phyloP scores from a whole-genome alignment of 768 basidiomycete species.

The Mycena chlorophos region DNA sequence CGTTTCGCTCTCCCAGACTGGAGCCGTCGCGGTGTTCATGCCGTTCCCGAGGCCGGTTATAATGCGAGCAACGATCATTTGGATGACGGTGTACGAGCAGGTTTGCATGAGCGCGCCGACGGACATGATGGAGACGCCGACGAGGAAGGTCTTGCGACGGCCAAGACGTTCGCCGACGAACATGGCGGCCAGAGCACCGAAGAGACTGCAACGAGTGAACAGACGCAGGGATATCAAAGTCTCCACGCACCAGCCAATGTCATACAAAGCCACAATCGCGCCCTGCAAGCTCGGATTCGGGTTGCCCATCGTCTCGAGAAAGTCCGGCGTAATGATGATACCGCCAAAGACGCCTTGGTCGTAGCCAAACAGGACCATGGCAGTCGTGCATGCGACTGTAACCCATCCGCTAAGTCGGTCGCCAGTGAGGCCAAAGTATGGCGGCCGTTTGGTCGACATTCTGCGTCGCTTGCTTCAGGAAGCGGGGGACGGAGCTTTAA shows the following conservation, averaged over 20 bases:
- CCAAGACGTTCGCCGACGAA: slow-evolving; percentile 44
- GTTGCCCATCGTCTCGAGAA: slow-evolving; percentile 49
- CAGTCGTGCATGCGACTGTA: slow-evolving; percentile 51
- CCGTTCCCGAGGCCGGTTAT: slow-evolving; percentile 52
- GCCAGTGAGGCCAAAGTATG: slow-evolving; percentile 48
- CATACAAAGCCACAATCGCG: slow-evolving; percentile 52
- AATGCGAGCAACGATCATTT: slow-evolving; percentile 50
- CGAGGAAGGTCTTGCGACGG: slow-evolving; percentile 48
- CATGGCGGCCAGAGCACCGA: slow-evolving; percentile 48
- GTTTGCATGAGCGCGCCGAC: slow-evolving; percentile 53
- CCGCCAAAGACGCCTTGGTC: slow-evolving; percentile 57
- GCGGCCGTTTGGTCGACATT: slow-evolving; percentile 27
- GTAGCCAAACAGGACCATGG: slow-evolving; percentile 54
- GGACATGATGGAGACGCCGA: slow-evolving; percentile 54
- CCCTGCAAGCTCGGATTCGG: slow-evolving; percentile 46
- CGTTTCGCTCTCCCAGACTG: slow-evolving; percentile 55
- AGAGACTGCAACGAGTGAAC: slow-evolving; percentile 32
- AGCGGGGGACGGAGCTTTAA: background rate
- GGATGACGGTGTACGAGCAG: slow-evolving; percentile 43
- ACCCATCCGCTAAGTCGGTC: slow-evolving; percentile 47
- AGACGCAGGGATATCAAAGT: background rate
- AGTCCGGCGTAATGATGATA: slow-evolving; percentile 49
- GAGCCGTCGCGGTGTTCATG: slow-evolving; percentile 50
- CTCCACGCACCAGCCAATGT: slow-evolving; percentile 45
- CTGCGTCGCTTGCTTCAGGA: slow-evolving; percentile 5